These are phyloP conservation scores for Mucor saturninus DNA, from an alignment of 371 early-diverging fungal genomes.

Conservation along the genomic window DNA sequence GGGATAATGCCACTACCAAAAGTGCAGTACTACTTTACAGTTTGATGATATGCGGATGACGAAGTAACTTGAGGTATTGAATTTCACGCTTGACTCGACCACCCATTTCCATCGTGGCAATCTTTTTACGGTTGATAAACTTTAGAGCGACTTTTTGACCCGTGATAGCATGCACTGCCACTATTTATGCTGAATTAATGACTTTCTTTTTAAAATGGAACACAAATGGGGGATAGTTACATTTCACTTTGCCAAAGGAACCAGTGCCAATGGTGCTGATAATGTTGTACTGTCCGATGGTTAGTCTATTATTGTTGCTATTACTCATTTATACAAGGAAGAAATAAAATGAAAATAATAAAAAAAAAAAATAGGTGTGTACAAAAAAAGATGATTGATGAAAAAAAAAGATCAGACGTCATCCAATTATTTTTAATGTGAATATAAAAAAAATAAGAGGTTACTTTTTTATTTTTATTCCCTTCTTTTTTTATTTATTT, in stretches of 20 bases:
- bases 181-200: constrained; percentile 46
- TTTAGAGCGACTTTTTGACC: constrained; percentile 97
- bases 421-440: neutral
- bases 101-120: constrained; percentile 92
- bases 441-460: neutral
- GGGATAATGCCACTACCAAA: neutral
- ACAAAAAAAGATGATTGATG: neutral
- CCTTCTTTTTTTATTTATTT: constrained; percentile 8
- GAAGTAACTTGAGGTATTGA: constrained; percentile 91
- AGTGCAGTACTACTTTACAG: constrained; percentile 57
- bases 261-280: constrained; percentile 95
- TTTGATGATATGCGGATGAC: constrained; percentile 98
- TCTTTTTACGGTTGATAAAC: constrained; percentile 89
- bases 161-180: constrained; percentile 92
- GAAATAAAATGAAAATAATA: constrained; percentile 3
- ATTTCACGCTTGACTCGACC: constrained; percentile 96
- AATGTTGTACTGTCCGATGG: constrained; percentile 90
- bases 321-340: constrained; percentile 5
- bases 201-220: neutral
- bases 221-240: constrained; percentile 49
- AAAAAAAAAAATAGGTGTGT: neutral
- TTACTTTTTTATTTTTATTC: neutral
- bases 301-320: constrained; percentile 55
- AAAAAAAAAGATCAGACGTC: neutral
- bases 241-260: constrained; percentile 97